Evolutionary conservation across 2,329 filamentous ascomycete species (phyloP).

Genomic region (Capronia americana): DNA sequence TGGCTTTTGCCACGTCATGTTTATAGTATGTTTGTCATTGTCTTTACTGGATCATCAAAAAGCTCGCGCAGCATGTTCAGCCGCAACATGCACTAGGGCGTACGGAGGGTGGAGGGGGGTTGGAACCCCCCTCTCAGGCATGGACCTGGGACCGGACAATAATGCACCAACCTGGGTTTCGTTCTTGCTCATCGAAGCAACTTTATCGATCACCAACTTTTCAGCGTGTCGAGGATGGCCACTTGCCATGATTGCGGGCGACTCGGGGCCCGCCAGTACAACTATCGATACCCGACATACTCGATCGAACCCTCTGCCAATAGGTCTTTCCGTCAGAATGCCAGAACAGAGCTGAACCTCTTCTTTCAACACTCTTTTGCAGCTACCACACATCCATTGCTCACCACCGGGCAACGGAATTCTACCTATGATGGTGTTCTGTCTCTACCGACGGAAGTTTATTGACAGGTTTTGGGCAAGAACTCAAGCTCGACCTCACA

Average conservation of each 20-base stretch:
- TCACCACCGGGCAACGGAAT: too few species aligned
- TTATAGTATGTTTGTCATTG: slow-evolving; percentile 13
- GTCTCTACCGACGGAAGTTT: not conserved
- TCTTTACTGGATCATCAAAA: slow-evolving; percentile 1
- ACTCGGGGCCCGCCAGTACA: too few species aligned
- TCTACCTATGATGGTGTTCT: not conserved
- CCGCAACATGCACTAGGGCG: not conserved
- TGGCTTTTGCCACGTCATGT: slow-evolving; percentile 40
- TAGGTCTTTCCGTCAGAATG: not conserved
- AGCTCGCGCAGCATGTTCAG: slow-evolving; percentile 1
- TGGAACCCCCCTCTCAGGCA: not conserved
- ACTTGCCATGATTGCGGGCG: too few species aligned
- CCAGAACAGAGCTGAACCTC: not conserved
- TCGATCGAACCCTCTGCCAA: not conserved
- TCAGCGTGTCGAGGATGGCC: too few species aligned
- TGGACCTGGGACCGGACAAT: not conserved
- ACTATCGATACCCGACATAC: not conserved
- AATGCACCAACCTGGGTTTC: too few species aligned
- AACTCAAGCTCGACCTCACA: not conserved
- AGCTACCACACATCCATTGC: not conserved
- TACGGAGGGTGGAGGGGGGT: not conserved
- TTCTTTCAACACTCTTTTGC: not conserved
- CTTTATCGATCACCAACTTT: too few species aligned
- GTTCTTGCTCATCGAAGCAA: too few species aligned
- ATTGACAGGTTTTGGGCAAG: not conserved